Evolutionary conservation across 495 filamentous ascomycete species (phyloP), one percentile per base, ranked within the genome.

Genomic region (Penicillium steckii): DNA sequence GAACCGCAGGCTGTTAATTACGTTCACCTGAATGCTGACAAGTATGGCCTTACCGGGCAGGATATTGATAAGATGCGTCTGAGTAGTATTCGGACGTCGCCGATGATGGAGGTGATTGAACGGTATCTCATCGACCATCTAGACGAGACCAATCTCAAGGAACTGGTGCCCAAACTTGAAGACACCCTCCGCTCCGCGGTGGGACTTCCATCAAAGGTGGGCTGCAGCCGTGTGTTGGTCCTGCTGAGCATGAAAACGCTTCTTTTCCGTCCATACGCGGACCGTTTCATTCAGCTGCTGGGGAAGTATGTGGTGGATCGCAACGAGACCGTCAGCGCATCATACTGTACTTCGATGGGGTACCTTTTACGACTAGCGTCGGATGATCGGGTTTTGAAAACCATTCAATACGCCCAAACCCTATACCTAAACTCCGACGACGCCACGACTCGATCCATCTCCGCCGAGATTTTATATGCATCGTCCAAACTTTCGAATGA

Each of bases 91-190:
- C 86, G 89, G 23, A 80, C 80, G 9, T 94, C 89, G n/a, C 92
- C 94, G 1, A 85, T 97, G 66, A 91, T 90, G 73, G 94, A 97
- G 68, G 91, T 91, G 18, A 90, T 97, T 59, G 91, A 96, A 51
- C 81, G 90, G 60, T 91, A 89, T 66, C 74, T 98, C 24, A 69
- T 77, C 32, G 90, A 96, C 56, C 82, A 85, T n/a, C 73, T 95
- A 6, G 91, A 98, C 63, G 84, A 84, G 3, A 66, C 69, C 12
- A 85, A 85, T 23, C 91, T 96, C 80, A 75, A 78, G 55, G 76
- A 85, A 19, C 73, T 96, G n/a, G 79, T 87, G 8, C 81, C 82
- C 10, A 77, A 70, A 17, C 76, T 98, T 1, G 83, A 91, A 59
- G 82, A 81, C 30, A 84, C 88, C 3, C 87, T 97, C 64, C 92